These are phyloP conservation scores for Pholiota adiposa DNA, from an alignment of 1,284 basidiomycete species.

Conservation along the genomic window DNA sequence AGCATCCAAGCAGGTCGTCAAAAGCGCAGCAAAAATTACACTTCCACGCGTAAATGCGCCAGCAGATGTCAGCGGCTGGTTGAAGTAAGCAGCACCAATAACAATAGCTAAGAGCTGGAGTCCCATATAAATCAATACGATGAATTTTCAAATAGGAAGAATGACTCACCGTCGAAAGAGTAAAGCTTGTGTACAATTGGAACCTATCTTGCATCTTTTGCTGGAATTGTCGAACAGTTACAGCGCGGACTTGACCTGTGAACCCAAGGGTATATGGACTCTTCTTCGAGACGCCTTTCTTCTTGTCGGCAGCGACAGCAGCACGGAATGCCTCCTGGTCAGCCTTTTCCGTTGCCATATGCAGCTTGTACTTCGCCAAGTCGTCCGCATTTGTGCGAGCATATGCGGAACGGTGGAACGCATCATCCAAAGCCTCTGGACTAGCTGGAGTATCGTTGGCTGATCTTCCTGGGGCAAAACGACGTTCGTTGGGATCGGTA, in stretches of 20 bases:
- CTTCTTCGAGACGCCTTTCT: slow-evolving; percentile 81
- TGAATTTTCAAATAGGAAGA: background rate
- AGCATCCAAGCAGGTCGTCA: slow-evolving; percentile 78
- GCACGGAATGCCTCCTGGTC: slow-evolving; percentile 78
- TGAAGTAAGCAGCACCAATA: slow-evolving; percentile 77
- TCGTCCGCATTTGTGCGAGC: slow-evolving; percentile 52
- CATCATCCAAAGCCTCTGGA: slow-evolving; percentile 72
- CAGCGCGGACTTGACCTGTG: slow-evolving; percentile 71
- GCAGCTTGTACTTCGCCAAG: slow-evolving; percentile 65
- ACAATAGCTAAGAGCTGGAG: slow-evolving; percentile 65
- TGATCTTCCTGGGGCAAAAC: slow-evolving; percentile 75
- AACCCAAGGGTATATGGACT: slow-evolving; percentile 89
- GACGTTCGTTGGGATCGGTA: slow-evolving; percentile 86
- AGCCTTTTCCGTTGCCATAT: slow-evolving; percentile 65
- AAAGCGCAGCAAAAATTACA: slow-evolving; percentile 76
- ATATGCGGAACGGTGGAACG: slow-evolving; percentile 64
- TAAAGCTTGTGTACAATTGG: slow-evolving; percentile 76
- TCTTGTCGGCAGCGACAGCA: slow-evolving; percentile 82
- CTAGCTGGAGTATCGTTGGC: slow-evolving; percentile 71
- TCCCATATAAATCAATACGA: slow-evolving; percentile 7
- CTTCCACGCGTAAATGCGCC: slow-evolving; percentile 89
- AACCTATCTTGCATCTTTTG: slow-evolving; percentile 84
- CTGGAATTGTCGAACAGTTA: slow-evolving; percentile 79
- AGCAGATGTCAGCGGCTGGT: slow-evolving; percentile 71
- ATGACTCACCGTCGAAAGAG: slow-evolving; percentile 52